Evolutionary conservation across 108 stramenopile genomes (phyloP), one percentile per base, ranked within the genome.

Genomic region (Parmales sp.): DNA sequence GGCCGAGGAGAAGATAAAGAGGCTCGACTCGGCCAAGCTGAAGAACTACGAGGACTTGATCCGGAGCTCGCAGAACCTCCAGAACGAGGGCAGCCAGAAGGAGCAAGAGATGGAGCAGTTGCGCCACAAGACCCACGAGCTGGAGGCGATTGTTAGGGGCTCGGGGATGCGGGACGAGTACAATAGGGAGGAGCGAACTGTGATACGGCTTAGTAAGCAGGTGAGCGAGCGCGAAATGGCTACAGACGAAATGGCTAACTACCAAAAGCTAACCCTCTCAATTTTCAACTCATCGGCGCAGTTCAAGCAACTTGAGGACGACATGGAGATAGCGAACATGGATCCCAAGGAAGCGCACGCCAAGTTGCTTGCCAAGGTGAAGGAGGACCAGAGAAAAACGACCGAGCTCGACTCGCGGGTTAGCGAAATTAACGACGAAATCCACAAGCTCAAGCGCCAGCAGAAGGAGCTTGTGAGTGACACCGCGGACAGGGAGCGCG

Each of bases 271-370:
- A 22, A 72, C 76, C 8, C 76, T 68, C 0, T 25, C 64, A 8
- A 18, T 22, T 1, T 39, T 81, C 11, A 43, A 11, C 16, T 43
- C 41, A 43, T 43, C 41, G 41, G 11, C 16, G 36, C 74, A 83
- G 54, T 37, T 72, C 19, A 75, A 77, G 34, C 50, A 39, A 4
- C 66, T 82, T 1, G 70, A 67, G 63, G 71, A 69, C 11, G 81
- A 86, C 66, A 71, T 82, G 11, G 82, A 78, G 37, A 75, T 79
- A 36, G 74, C 76, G 36, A 63, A 63, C 22, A 68, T 83, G 82
- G 78, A 75, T 51, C 84, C 84, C 39, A 79, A 81, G 50, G 78
- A 75, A 19, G 77, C 77, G 5, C 80, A 74, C 2, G 38, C 67
- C 1, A 39, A 38, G 29, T 45, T 82, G n/a, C 71, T 82, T 6